Evolutionary conservation across 2,329 filamentous ascomycete species (phyloP), one percentile per base, ranked within the genome.

Genomic region (Claviceps sp.): DNA sequence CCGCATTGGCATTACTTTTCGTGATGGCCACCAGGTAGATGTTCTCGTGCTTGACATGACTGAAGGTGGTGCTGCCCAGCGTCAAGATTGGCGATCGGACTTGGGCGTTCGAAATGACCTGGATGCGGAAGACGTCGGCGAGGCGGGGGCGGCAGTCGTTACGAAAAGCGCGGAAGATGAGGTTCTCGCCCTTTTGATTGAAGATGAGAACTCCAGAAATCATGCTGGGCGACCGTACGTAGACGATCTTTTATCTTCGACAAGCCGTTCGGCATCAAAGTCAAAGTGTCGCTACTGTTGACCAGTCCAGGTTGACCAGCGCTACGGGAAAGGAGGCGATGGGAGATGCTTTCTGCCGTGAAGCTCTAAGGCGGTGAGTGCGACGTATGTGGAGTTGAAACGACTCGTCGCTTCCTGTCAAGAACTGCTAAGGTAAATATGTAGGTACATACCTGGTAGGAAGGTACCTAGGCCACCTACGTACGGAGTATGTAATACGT

Each of bases 181-280:
- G 87, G 72, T 98, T 96, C 75, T 98, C 93, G 73, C 93, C 93
- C 73, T 98, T 98, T 70, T 98, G 93, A 62, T 98, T 98, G 79
- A 98, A 98, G 61, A 98, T 84, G 60, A 98, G 82, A 64, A 98
- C 91, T 55, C 93, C 93, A 61, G 91, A 97, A 61, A 98, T 77
- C 94, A 98, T 98, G 57, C 64, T 84, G 72, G 58, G 50, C 48
- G 49, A 48, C 42, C 24, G 38, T 24, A 13, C 24, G 8, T 17
- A n/a, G 22, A 44, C 7, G 22, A 14, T 2, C 10, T 47, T 37
- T 24, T 46, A 6, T 34, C 50, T 40, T 26, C 2, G 30, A 50
- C 13, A 19, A 30, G 41, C 51, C 34, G 47, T 42, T 16, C 22
- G 22, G 51, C 34, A 50, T 42, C 26, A 41, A 40, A 19, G 47